phyloP scores from a whole-genome alignment of 164 flowering plant genomes.

The Cinnamomum chago region DNA sequence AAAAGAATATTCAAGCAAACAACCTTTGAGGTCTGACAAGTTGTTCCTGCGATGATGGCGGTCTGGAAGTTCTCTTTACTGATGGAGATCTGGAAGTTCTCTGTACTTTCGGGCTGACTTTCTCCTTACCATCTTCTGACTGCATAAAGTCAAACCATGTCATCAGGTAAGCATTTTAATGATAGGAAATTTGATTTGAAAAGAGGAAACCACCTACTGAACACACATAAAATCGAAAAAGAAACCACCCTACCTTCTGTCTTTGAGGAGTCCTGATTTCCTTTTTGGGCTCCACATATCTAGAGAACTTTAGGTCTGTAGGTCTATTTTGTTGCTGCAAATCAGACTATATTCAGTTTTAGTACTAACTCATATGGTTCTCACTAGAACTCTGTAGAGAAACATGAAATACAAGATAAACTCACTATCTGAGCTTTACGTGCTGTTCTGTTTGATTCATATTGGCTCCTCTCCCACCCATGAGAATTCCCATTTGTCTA shows the following conservation, averaged over 20 bases:
- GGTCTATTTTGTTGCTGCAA: constrained; percentile 21
- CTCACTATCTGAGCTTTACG: constrained; percentile 21
- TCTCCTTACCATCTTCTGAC: constrained; percentile 15
- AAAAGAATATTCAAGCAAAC: background rate
- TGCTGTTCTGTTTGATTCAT: constrained; percentile 14
- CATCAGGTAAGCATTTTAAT: background rate
- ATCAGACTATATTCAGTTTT: background rate
- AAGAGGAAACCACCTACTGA: background rate
- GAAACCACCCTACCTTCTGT: constrained; percentile 4
- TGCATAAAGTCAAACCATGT: background rate
- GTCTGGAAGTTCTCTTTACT: constrained; percentile 8
- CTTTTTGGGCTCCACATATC: constrained; percentile 19
- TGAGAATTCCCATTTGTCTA: constrained; percentile 18
- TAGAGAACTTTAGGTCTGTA: constrained; percentile 9
- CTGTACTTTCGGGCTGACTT: constrained; percentile 8
- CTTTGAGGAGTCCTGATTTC: constrained; percentile 10
- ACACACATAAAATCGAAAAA: too few relatives aligned
- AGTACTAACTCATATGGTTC: background rate
- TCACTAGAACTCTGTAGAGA: background rate
- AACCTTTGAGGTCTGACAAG: constrained; percentile 28
- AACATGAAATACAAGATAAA: background rate
- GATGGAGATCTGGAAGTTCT: constrained; percentile 15
- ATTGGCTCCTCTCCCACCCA: constrained; percentile 19
- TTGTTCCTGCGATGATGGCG: constrained; percentile 22
- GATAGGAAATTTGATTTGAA: background rate